Conservation (phyloP, 1,139 yeast species). For the Yamadazyma kanchanaburiensis region DNA sequence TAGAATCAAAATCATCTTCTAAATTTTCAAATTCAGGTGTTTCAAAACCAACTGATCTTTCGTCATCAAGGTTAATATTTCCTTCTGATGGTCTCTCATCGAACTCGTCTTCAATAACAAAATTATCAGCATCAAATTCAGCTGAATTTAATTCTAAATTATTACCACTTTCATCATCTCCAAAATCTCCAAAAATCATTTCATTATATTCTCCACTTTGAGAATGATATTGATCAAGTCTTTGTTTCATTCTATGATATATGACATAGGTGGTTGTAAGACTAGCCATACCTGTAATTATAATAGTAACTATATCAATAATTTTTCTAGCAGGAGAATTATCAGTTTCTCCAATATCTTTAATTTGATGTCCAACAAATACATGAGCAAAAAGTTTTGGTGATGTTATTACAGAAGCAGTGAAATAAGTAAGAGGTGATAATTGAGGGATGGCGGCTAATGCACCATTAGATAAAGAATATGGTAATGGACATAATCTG, state of each 20-base stretch:
- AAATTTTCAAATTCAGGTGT: not conserved
- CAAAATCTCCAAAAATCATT: slow-evolving; percentile 41
- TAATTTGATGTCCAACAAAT: slow-evolving; percentile 77
- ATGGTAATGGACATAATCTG: slow-evolving; percentile 88
- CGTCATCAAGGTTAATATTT: too few relatives aligned
- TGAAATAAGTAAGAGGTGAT: slow-evolving; percentile 54
- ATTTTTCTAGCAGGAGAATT: slow-evolving; percentile 50
- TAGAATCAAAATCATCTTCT: not conserved
- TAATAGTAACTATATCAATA: slow-evolving; percentile 61
- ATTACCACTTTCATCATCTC: slow-evolving; percentile 21
- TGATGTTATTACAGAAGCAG: slow-evolving; percentile 72
- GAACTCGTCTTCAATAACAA: slow-evolving; percentile 31
- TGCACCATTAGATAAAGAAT: slow-evolving; percentile 89
- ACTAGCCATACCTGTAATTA: slow-evolving; percentile 56
- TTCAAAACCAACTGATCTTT: not conserved
- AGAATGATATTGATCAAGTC: slow-evolving; percentile 30
- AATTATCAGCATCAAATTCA: slow-evolving; percentile 18
- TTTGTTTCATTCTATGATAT: slow-evolving; percentile 56
- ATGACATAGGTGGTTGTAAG: slow-evolving; percentile 66
- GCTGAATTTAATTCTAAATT: slow-evolving; percentile 23
- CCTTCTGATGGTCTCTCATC: too few relatives aligned
- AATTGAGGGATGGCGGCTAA: slow-evolving; percentile 82
- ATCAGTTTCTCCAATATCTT: slow-evolving; percentile 59
- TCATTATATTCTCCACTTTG: slow-evolving; percentile 20
- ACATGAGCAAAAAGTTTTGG: slow-evolving; percentile 79